Percentiles rank a stretch among this genome's conserved stretches.
These are phyloP conservation scores for Malus orientalis DNA, from an alignment of 306 rosid genomes.

Conservation along the genomic window DNA sequence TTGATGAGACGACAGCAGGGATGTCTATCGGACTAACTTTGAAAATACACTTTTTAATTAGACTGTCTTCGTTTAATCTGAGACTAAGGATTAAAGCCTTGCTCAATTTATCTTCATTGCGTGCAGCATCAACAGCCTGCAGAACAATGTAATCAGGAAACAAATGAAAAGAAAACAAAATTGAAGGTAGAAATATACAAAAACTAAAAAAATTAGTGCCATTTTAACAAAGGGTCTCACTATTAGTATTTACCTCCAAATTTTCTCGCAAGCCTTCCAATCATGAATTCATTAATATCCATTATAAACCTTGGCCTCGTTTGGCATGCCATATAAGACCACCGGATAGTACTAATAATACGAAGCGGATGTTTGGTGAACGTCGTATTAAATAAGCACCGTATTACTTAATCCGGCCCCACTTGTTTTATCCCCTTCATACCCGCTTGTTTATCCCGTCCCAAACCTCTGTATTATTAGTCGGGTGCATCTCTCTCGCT, in stretches of 20 bases:
- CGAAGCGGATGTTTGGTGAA: no score
- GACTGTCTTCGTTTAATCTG: conserved; percentile 64
- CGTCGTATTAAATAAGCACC: no score
- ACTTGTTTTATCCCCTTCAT: no score
- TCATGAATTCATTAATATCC: background rate
- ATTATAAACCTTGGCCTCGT: background rate
- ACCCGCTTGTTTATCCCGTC: no score
- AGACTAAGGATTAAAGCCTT: conserved; percentile 84
- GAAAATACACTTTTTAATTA: conserved; percentile 69
- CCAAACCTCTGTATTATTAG: no score
- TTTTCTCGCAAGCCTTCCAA: background rate
- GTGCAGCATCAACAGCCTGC: conserved; percentile 86
- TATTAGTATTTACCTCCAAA: background rate
- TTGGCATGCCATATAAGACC: no score
- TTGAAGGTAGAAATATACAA: background rate
- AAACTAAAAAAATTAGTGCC: background rate
- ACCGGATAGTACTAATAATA: no score
- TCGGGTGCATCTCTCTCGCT: no score
- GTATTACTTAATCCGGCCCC: no score
- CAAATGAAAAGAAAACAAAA: background rate
- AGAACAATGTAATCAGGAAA: conserved; percentile 10
- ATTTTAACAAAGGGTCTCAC: background rate
- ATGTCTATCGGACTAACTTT: conserved; percentile 59
- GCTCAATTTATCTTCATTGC: conserved; percentile 50
- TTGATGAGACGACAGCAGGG: conserved; percentile 47